phyloP scores from a whole-genome alignment of 2,329 filamentous ascomycete genomes.

The Monilinia polystroma region DNA sequence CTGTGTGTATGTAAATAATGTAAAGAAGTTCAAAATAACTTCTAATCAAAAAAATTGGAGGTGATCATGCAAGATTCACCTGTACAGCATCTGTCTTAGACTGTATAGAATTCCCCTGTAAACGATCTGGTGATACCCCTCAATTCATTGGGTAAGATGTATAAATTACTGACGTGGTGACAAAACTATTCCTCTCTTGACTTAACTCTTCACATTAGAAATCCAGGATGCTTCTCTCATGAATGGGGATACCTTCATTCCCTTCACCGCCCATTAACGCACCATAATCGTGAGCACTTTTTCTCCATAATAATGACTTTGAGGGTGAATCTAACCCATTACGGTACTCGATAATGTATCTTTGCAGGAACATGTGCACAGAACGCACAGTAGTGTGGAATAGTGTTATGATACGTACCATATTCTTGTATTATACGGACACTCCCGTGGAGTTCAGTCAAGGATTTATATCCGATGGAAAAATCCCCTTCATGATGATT shows the following conservation, averaged over 20 bases:
- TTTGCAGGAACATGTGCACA: slow-evolving; percentile 20
- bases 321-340: neutral
- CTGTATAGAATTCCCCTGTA: neutral
- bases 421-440: neutral
- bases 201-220: neutral
- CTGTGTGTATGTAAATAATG: neutral
- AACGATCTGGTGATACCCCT: slow-evolving; percentile 8
- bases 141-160: slow-evolving; percentile 2
- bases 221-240: neutral
- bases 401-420: neutral
- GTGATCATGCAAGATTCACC: slow-evolving; percentile 14
- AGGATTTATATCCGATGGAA: slow-evolving; percentile 5
- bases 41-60: neutral
- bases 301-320: neutral
- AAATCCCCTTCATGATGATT: neutral
- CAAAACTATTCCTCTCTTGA: slow-evolving; percentile 10
- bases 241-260: neutral
- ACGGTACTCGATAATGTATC: neutral
- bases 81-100: slow-evolving; percentile 11
- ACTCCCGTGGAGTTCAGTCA: neutral
- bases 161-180: slow-evolving; percentile 14
- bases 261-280: slow-evolving; percentile 5
- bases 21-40: slow-evolving; percentile 6
- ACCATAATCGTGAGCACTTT: neutral
- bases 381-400: neutral